phyloP scores from a whole-genome alignment of 257 asterid species.

The Ballota nigra region DNA sequence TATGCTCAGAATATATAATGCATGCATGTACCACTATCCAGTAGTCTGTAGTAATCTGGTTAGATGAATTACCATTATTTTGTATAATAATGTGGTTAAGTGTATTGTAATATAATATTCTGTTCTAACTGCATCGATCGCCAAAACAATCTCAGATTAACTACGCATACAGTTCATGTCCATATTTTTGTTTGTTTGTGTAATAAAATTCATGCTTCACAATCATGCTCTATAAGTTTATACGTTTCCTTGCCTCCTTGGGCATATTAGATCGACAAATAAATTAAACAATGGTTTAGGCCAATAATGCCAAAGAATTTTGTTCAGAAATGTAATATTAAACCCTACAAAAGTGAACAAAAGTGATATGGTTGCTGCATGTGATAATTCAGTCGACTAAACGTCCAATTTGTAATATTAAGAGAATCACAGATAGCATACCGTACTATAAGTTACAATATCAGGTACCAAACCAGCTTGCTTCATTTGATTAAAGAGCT shows the following conservation, averaged over 20 bases:
- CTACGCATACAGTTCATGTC: background rate
- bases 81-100: background rate
- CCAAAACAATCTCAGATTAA: background rate
- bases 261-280: background rate
- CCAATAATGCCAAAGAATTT: background rate
- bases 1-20: background rate
- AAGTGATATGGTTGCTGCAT: conserved; percentile 19
- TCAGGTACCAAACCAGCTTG: conserved; percentile 84
- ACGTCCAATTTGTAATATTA: background rate
- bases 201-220: background rate
- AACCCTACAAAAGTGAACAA: background rate
- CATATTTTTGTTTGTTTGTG: background rate
- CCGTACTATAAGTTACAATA: conserved; percentile 88
- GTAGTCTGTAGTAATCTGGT: background rate
- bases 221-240: background rate
- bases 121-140: background rate
- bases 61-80: background rate
- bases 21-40: background rate
- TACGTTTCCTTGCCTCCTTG: background rate
- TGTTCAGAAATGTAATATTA: background rate
- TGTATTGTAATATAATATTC: background rate
- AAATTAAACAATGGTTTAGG: background rate
- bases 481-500: conserved; percentile 83
- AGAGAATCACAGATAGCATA: conserved; percentile 39
- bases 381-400: conserved; percentile 14